These are phyloP conservation scores for Cucurbita argyrosperma DNA, from an alignment of 306 rosid genomes.

Conservation along the genomic window DNA sequence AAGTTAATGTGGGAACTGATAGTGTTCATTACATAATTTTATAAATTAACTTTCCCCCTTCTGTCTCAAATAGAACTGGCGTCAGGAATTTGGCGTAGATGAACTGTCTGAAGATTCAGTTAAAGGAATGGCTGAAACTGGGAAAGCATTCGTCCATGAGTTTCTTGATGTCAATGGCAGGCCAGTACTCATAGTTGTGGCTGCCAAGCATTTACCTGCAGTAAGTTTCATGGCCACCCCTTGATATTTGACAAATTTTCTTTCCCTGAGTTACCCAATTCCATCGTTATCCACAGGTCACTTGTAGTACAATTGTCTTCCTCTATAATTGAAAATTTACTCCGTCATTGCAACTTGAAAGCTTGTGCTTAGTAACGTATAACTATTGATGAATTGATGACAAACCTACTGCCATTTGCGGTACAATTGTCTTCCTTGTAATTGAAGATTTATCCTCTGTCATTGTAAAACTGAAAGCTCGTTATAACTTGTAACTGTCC, in stretches of 20 bases:
- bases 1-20: background rate
- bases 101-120: conserved; percentile 56
- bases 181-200: conserved; percentile 71
- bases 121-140: conserved; percentile 48
- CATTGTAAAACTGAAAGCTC: background rate
- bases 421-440: background rate
- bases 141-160: conserved; percentile 68
- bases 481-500: background rate
- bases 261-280: background rate
- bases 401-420: background rate
- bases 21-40: background rate
- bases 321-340: background rate
- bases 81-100: conserved; percentile 67
- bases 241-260: background rate
- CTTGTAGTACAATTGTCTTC: background rate
- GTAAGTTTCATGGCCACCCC: conserved; percentile 30
- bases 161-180: conserved; percentile 53
- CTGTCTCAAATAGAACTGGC: conserved; percentile 74
- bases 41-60: conserved; percentile 1
- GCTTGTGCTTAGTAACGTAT: background rate
- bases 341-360: background rate
- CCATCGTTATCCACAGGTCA: background rate
- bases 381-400: background rate
- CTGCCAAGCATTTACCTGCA: conserved; percentile 59
- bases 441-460: background rate